Percentiles rank a stretch among this genome's conserved stretches.
These are phyloP conservation scores for Cladosporium cucumerinum DNA, from an alignment of 2,329 filamentous ascomycete species.

Conservation along the genomic window DNA sequence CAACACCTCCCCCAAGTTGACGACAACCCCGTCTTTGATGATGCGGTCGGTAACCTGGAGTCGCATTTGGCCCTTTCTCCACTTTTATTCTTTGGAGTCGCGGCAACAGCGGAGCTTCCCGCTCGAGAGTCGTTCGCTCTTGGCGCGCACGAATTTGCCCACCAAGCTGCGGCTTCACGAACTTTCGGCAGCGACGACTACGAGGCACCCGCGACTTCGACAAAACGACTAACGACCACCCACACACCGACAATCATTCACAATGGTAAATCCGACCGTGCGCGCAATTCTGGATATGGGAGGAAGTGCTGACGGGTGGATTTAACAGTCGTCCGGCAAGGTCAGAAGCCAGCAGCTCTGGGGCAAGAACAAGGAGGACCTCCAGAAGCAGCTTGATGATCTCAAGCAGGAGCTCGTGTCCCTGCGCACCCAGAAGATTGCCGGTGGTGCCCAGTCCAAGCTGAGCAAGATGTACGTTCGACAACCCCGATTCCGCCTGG, in stretches of 20 bases:
- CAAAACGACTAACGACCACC: slow-evolving; percentile 16
- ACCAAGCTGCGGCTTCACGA: not conserved
- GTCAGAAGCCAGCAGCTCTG: slow-evolving; percentile 97
- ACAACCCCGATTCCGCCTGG: slow-evolving; percentile 8
- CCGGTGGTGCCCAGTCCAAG: slow-evolving; percentile 87
- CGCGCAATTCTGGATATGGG: slow-evolving; percentile 13
- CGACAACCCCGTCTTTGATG: slow-evolving; percentile 15
- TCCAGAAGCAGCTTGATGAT: slow-evolving; percentile 91
- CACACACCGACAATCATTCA: slow-evolving; percentile 23
- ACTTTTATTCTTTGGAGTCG: not conserved
- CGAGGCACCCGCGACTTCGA: slow-evolving; percentile 20
- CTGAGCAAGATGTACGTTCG: slow-evolving; percentile 87
- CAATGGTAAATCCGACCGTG: slow-evolving; percentile 28
- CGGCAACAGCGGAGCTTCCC: not conserved
- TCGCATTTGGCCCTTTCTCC: not conserved
- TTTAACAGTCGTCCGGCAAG: slow-evolving; percentile 59
- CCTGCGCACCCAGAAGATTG: slow-evolving; percentile 97
- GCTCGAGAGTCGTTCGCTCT: not conserved
- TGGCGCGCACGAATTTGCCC: not conserved
- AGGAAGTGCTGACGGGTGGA: slow-evolving; percentile 24
- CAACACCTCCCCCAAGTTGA: not conserved
- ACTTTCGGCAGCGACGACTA: slow-evolving; percentile 10
- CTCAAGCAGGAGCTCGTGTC: slow-evolving; percentile 95
- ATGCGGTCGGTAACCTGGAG: slow-evolving; percentile 5
- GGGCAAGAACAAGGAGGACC: slow-evolving; percentile 99